These are phyloP conservation scores for Pseudogymnoascus sp. DNA, from an alignment of 2,329 filamentous ascomycete species.

Conservation along the genomic window DNA sequence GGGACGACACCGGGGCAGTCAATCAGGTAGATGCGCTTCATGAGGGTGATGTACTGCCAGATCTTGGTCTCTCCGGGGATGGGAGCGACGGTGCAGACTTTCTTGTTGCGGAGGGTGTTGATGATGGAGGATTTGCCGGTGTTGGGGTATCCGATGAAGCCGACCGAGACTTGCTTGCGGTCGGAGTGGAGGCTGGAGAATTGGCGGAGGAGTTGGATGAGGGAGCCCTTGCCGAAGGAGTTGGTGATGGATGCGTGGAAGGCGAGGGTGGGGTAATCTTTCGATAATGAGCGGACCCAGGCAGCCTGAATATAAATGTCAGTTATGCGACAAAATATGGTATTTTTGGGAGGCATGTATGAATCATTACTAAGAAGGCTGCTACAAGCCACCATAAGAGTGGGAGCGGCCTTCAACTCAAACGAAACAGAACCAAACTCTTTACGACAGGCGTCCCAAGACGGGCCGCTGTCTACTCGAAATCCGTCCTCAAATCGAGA, in stretches of 20 bases:
- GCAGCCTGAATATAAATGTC: slow-evolving; percentile 54
- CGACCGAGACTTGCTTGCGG: slow-evolving; percentile 89
- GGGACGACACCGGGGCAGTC: slow-evolving; percentile 96
- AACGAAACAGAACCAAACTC: slow-evolving; percentile 65
- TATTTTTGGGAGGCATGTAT: slow-evolving; percentile 50
- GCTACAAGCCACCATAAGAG: slow-evolving; percentile 55
- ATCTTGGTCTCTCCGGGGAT: slow-evolving; percentile 97
- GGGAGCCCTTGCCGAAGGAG: slow-evolving; percentile 88
- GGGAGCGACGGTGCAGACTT: slow-evolving; percentile 85
- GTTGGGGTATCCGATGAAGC: slow-evolving; percentile 70
- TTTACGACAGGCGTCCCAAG: slow-evolving; percentile 74
- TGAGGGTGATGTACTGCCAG: slow-evolving; percentile 94
- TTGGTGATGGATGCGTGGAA: slow-evolving; percentile 95
- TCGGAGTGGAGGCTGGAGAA: slow-evolving; percentile 85
- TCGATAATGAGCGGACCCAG: slow-evolving; percentile 84
- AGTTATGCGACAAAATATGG: slow-evolving; percentile 17
- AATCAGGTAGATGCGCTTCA: slow-evolving; percentile 91
- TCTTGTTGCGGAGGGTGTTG: slow-evolving; percentile 90
- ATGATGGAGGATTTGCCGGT: slow-evolving; percentile 96
- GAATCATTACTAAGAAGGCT: slow-evolving; percentile 98
- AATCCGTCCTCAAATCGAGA: slow-evolving; percentile 37
- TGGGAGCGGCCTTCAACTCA: slow-evolving; percentile 91
- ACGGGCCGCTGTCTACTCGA: slow-evolving; percentile 70
- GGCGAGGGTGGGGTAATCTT: slow-evolving; percentile 86
- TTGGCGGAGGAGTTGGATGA: slow-evolving; percentile 86